Percentiles rank a stretch among this genome's conserved stretches.
phyloP scores from a whole-genome alignment of 2,329 filamentous ascomycete genomes.

The Neofusicoccum kwambonambiense region DNA sequence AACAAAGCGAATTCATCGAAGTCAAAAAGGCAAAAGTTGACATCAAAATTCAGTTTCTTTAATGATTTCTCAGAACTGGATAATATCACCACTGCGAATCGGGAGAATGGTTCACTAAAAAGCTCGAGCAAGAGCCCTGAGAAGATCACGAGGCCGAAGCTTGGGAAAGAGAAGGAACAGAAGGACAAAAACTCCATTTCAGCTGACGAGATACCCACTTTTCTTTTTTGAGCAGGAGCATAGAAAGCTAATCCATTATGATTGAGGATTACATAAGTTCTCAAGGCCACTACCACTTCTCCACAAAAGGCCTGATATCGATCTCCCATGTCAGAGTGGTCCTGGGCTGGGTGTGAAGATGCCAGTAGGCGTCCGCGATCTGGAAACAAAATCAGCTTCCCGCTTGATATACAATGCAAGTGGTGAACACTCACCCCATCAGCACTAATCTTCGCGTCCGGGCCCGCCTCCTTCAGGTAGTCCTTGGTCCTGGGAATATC shows the following conservation, averaged over 20 bases:
- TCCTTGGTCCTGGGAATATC: slow-evolving; percentile 71
- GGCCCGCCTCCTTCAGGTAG: slow-evolving; percentile 54
- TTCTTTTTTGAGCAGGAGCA: slow-evolving; percentile 36
- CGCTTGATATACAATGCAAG: neutral
- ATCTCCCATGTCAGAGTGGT: slow-evolving; percentile 80
- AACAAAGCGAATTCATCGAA: neutral
- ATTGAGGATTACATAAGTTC: neutral
- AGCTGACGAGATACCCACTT: slow-evolving; percentile 46
- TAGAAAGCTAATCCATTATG: neutral
- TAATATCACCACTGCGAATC: neutral
- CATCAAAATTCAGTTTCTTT: neutral
- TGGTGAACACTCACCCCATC: slow-evolving; percentile 61
- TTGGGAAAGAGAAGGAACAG: slow-evolving; percentile 23
- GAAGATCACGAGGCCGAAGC: neutral
- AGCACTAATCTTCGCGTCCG: slow-evolving; percentile 69
- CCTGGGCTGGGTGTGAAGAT: slow-evolving; percentile 75
- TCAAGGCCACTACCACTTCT: slow-evolving; percentile 67
- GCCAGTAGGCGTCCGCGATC: slow-evolving; percentile 87
- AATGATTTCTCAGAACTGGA: neutral
- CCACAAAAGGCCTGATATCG: slow-evolving; percentile 75
- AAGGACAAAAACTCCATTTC: slow-evolving; percentile 26
- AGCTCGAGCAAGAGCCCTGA: neutral
- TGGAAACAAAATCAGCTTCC: slow-evolving; percentile 36
- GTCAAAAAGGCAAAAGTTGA: neutral
- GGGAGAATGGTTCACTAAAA: neutral